Evolutionary conservation across 768 basidiomycete genomes (phyloP).

Genomic region (Naematelia encephala): DNA sequence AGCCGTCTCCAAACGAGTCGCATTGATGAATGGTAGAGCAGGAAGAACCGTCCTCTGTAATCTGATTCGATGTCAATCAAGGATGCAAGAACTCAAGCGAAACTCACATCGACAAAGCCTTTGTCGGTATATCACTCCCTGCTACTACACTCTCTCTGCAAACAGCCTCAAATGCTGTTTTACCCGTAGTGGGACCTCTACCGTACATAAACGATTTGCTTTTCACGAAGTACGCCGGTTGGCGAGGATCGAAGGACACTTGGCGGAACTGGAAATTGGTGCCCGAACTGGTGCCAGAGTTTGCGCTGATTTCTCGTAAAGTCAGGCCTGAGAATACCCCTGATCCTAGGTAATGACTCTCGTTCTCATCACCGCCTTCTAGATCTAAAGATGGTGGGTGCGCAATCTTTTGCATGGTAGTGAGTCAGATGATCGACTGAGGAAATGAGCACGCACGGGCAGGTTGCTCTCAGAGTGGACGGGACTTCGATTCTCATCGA

Average conservation of each 20-base stretch:
- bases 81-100: background rate
- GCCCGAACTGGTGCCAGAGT: slow-evolving; percentile 1
- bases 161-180: slow-evolving; percentile 15
- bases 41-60: slow-evolving; percentile 13
- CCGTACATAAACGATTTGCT: slow-evolving; percentile 22
- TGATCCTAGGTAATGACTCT: slow-evolving; percentile 19
- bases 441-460: no score
- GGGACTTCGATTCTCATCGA: no score
- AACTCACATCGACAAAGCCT: slow-evolving; percentile 9
- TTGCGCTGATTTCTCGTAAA: slow-evolving; percentile 7
- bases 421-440: background rate
- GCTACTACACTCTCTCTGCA: slow-evolving; percentile 1
- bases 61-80: background rate
- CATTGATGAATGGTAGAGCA: slow-evolving; percentile 26
- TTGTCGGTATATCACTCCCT: slow-evolving; percentile 9
- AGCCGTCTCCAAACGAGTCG: slow-evolving; percentile 18
- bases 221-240: slow-evolving; percentile 17
- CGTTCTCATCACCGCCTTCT: slow-evolving; percentile 16
- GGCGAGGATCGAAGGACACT: slow-evolving; percentile 17
- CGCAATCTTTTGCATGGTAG: background rate
- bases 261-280: slow-evolving; percentile 15
- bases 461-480: no score
- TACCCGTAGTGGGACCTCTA: no score
- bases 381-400: slow-evolving; percentile 15
- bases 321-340: slow-evolving; percentile 18